Evolutionary conservation across 768 basidiomycete genomes (phyloP).

Genomic region (Asterophora lycoperdoides): DNA sequence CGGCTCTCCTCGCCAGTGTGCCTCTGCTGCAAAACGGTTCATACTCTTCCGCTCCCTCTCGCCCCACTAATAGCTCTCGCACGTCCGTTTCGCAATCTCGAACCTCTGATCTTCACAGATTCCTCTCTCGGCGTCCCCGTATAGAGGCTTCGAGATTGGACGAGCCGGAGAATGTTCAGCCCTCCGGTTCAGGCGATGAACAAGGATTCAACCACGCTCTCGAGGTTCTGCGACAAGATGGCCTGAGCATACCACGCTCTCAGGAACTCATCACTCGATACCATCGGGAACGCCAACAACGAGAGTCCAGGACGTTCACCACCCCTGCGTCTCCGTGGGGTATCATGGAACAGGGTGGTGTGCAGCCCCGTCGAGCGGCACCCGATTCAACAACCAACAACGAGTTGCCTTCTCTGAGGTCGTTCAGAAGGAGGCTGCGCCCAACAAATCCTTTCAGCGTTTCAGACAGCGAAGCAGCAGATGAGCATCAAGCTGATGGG

Average conservation of each 20-base stretch:
- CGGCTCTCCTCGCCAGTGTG: no score
- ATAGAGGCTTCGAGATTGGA: constrained; percentile 27
- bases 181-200: constrained; percentile 9
- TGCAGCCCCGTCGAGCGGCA: not conserved
- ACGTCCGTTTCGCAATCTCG: not conserved
- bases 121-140: constrained; percentile 22
- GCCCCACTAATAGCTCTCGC: constrained; percentile 6
- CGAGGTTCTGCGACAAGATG: constrained; percentile 30
- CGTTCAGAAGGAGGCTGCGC: constrained; percentile 1
- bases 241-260: constrained; percentile 24
- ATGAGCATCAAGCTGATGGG: constrained; percentile 1
- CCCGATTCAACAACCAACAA: not conserved
- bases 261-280: constrained; percentile 26
- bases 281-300: constrained; percentile 21
- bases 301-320: not conserved
- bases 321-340: constrained; percentile 13
- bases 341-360: constrained; percentile 6
- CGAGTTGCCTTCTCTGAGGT: not conserved
- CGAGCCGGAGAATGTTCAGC: constrained; percentile 5
- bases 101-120: constrained; percentile 19
- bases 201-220: constrained; percentile 28
- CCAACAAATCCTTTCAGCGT: not conserved
- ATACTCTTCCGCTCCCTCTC: not conserved
- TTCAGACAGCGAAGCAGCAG: not conserved
- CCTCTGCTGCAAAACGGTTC: not conserved